Evolutionary conservation across 2,329 filamentous ascomycete species (phyloP), one percentile per base, ranked within the genome.

Genomic region (Allantophomopsis cytisporea): DNA sequence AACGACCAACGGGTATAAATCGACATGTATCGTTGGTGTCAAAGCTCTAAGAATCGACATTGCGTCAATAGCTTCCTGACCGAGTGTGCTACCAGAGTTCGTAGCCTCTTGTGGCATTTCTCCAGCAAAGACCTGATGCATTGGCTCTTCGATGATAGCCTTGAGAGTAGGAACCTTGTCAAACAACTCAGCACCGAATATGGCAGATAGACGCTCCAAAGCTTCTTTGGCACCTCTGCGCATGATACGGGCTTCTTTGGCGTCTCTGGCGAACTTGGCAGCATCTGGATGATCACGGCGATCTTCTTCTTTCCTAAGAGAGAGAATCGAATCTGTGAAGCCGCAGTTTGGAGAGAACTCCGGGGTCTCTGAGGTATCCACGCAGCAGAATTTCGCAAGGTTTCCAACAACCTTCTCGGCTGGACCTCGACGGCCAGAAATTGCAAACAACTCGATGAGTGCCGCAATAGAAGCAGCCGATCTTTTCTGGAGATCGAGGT

Each of bases 341-440:
- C 68, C 59, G 2, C 82, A 83, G 52, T 96, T 91, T 20, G 83
- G 80, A 4, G 80, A 76, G 56, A 96, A 96, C 53, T 96, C 91
- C 0, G 91, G 91, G 0, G 93, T 98, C 59, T 98, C 93, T 0
- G 91, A 89, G 1, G 93, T 94, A 56, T 98, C 91, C 53, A 95
- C 86, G 54, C 91, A 98, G 46, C 87, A 94, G 60, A 95, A 98
- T 55, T 95, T 96, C 62, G 94, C 85, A 39, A 98, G 62, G 54
- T 98, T 98, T 36, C 84, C 80, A 20, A 96, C 88, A 12, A 98
- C 83, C 63, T 98, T 98, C 58, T 95, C 88, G 13, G 91, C 88
- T 11, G 93, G 86, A 13, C 80, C 86, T 41, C 80, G 74, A 45
- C 89, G 83, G 31, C 85, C 82, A 40, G 77, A 76, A 33, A 77